A percentile compares a stretch with the other conserved stretches of the same genome.
phyloP scores from a whole-genome alignment of 805 yeast genomes.

The Lipomyces spencermartinsiae region DNA sequence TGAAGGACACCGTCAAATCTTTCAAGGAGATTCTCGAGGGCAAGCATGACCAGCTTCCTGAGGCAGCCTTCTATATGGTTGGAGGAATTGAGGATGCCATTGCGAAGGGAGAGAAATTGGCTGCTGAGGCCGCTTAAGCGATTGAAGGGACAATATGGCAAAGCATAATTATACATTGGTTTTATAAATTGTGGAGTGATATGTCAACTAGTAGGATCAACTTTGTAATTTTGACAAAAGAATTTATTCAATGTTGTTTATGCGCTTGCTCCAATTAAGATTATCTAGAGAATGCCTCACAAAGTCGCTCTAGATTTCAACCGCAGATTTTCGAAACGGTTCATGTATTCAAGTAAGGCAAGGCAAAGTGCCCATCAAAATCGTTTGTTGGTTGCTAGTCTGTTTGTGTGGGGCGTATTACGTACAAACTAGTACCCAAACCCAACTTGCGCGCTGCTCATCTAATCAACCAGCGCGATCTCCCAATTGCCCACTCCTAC shows the following conservation, averaged over 20 bases:
- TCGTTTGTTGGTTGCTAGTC: not conserved
- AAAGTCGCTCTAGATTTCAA: not conserved
- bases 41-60: slow-evolving; percentile 98
- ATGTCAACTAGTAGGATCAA: not conserved
- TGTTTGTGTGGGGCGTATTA: too few species aligned
- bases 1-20: slow-evolving; percentile 91
- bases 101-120: slow-evolving; percentile 99
- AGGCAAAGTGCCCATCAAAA: too few species aligned
- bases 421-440: not conserved
- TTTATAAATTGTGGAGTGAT: not conserved
- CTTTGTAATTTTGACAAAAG: slow-evolving; percentile 1
- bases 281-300: not conserved
- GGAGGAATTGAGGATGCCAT: slow-evolving; percentile 99
- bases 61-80: slow-evolving; percentile 99
- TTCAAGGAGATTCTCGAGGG: slow-evolving; percentile 98
- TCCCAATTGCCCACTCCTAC: not conserved
- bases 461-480: not conserved
- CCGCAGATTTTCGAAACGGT: not conserved
- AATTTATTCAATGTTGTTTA: not conserved
- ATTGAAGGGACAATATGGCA: not conserved
- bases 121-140: slow-evolving; percentile 49
- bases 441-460: not conserved
- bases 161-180: not conserved
- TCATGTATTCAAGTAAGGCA: too few species aligned
- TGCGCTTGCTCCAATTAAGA: not conserved